Base-by-base conservation (phyloP, 2,329 filamentous ascomycete species). In the Talaromyces sp. region DNA sequence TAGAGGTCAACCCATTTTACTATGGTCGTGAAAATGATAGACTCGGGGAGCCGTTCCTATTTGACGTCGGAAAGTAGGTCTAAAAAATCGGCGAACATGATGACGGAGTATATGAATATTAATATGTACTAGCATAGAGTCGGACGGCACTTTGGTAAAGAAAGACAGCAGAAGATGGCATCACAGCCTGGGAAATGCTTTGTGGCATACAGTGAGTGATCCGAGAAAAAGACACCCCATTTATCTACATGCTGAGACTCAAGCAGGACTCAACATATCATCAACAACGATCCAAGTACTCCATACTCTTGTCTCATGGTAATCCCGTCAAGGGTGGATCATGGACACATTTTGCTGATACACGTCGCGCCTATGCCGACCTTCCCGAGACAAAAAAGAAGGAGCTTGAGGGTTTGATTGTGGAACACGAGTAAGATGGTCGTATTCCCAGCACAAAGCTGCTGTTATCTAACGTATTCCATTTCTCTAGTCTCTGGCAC, bases 1-100 rank as follows among this genome's bases (percentile, higher is more conserved):
- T 71, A 4, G 72, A 73, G 63, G 67, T 69, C 45, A 73, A 73
- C 37, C 72, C 72, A 7, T 72, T 71, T n/a, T 73, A 67, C 50
- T 69, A 68, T 47, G 68, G 70, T 10, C 64, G 68, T 4, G 71
- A 72, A 31, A 72, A 70, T 64, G 72, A 72, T 50, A 62, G 71
- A n/a, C 56, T 73, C 11, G 66, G 67, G 14, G 69, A 71, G 57
- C 68, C 67, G 13, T 52, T 72, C 19, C 59, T 71, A 10, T 72
- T 70, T 45, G 70, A 71, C 58, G 70, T 72, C 27, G 69, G 66
- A 10, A 72, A 72, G 69, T 70, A 47, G 63, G 69, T 65, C 5
- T 59, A 19, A 16, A 13, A 13, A 9, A 8, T n/a, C n/a, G 27
- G 16, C 11, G 31, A 16, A 24, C 2, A 27, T 27, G 8, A 35